Percentiles rank a stretch among this genome's conserved stretches.
Evolutionary conservation across 2,329 filamentous ascomycete species (phyloP).

Genomic region (Aspergillus glaucus): DNA sequence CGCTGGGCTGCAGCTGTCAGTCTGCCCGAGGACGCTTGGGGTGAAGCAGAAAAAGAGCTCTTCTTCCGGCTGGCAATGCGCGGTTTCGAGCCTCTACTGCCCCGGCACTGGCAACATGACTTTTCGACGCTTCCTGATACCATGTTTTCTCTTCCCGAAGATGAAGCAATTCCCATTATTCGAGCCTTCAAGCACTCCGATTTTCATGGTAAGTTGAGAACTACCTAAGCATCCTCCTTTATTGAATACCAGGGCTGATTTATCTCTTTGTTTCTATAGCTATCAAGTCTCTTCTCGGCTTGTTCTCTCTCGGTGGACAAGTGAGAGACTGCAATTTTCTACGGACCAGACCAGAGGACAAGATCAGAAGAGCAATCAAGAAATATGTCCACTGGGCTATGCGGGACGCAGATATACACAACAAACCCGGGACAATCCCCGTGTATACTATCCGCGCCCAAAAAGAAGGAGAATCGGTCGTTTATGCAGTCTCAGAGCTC

Average conservation of each 20-base stretch:
- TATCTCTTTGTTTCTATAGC: constrained; percentile 26
- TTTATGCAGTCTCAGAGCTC: constrained; percentile 38
- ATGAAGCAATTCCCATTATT: constrained; percentile 41
- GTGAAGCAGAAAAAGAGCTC: constrained; percentile 46
- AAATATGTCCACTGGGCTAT: constrained; percentile 51
- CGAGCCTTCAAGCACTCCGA: constrained; percentile 35
- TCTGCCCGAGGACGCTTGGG: constrained; percentile 43
- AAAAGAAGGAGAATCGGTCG: constrained; percentile 32
- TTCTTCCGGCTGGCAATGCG: constrained; percentile 50
- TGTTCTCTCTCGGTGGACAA: constrained; percentile 47
- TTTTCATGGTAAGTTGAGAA: constrained; percentile 39
- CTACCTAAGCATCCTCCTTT: background rate
- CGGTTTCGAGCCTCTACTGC: constrained; percentile 52
- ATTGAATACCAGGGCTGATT: constrained; percentile 1
- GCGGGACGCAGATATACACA: constrained; percentile 41
- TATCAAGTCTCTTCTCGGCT: constrained; percentile 44
- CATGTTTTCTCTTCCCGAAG: constrained; percentile 40
- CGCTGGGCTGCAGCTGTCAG: constrained; percentile 31
- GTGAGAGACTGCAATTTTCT: constrained; percentile 46
- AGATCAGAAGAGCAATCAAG: constrained; percentile 38
- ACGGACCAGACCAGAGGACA: constrained; percentile 24
- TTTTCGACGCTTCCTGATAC: constrained; percentile 49
- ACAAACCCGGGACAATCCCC: constrained; percentile 30
- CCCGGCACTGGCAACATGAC: constrained; percentile 47
- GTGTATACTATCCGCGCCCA: constrained; percentile 43